phyloP scores from a whole-genome alignment of 148 eudicot species.

The Cornus suecica region DNA sequence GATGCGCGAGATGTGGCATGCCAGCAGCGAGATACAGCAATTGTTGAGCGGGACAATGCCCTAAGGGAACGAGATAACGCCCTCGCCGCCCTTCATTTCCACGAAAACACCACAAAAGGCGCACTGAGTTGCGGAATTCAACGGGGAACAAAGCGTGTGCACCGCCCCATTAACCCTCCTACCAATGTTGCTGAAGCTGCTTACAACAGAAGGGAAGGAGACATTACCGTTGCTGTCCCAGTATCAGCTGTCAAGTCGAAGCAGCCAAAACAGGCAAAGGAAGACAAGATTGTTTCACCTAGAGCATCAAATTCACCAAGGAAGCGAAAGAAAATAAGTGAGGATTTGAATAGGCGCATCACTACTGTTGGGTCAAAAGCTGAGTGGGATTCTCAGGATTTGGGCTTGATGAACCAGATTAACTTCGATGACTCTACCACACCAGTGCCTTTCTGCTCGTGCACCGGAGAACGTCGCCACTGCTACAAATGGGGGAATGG shows the following conservation, averaged over 20 bases:
- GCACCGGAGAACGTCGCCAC: constrained; percentile 58
- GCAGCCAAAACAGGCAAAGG: constrained; percentile 33
- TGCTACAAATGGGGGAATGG: constrained; percentile 91
- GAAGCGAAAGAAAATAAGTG: constrained; percentile 35
- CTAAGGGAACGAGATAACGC: constrained; percentile 67
- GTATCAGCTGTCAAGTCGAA: constrained; percentile 28
- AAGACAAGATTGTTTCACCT: constrained; percentile 23
- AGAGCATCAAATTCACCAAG: constrained; percentile 20
- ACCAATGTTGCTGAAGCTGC: constrained; percentile 11
- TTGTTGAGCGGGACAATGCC: constrained; percentile 61
- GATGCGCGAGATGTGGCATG: constrained; percentile 59
- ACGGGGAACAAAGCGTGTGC: constrained; percentile 37
- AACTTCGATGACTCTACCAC: constrained; percentile 46
- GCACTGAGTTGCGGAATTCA: constrained; percentile 24
- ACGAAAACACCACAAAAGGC: constrained; percentile 45
- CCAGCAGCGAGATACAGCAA: constrained; percentile 64
- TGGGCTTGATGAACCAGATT: constrained; percentile 44
- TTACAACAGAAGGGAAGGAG: constrained; percentile 24
- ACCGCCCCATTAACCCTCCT: constrained; percentile 16
- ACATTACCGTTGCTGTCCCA: constrained; percentile 39
- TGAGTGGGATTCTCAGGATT: constrained; percentile 49
- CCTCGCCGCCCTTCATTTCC: constrained; percentile 60
- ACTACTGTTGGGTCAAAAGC: constrained; percentile 50
- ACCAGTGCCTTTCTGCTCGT: constrained; percentile 75
- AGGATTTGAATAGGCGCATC: constrained; percentile 52